phyloP scores from a whole-genome alignment of 2,329 filamentous ascomycete genomes.

The Pestalotiopsis sp. region DNA sequence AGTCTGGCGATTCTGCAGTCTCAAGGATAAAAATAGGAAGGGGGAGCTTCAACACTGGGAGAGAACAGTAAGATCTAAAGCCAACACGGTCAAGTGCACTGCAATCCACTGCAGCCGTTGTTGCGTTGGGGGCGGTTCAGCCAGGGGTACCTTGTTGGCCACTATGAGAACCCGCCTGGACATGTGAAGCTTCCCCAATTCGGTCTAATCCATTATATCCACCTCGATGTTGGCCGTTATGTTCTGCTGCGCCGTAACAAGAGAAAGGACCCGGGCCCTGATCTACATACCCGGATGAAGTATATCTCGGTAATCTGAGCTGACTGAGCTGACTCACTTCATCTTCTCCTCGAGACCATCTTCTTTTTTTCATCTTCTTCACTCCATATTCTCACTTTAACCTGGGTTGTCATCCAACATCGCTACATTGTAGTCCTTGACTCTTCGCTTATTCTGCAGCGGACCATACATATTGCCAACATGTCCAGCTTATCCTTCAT shows the following conservation, averaged over 20 bases:
- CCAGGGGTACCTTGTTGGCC: constrained; percentile 12
- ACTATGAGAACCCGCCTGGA: constrained; percentile 9
- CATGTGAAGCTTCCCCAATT: background rate
- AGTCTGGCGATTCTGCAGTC: too few relatives aligned
- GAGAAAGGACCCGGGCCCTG: too few relatives aligned
- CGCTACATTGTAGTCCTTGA: background rate
- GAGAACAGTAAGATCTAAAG: too few relatives aligned
- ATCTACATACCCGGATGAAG: too few relatives aligned
- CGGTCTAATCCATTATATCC: background rate
- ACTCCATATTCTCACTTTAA: background rate
- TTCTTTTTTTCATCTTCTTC: background rate
- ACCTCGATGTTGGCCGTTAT: background rate
- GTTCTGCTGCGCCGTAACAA: too few relatives aligned
- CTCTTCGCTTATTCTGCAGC: background rate
- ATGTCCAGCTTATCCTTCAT: constrained; percentile 19
- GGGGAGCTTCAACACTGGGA: too few relatives aligned
- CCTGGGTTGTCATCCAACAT: background rate
- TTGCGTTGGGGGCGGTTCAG: background rate
- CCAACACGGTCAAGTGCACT: too few relatives aligned
- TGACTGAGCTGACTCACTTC: background rate
- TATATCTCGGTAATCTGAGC: background rate
- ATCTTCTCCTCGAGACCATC: too few relatives aligned
- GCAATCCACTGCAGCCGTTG: too few relatives aligned
- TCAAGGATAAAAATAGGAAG: too few relatives aligned
- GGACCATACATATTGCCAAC: background rate